Evolutionary conservation across 345 rosid species (phyloP), one percentile per base, ranked within the genome.

Genomic region (Corymbia maculata): DNA sequence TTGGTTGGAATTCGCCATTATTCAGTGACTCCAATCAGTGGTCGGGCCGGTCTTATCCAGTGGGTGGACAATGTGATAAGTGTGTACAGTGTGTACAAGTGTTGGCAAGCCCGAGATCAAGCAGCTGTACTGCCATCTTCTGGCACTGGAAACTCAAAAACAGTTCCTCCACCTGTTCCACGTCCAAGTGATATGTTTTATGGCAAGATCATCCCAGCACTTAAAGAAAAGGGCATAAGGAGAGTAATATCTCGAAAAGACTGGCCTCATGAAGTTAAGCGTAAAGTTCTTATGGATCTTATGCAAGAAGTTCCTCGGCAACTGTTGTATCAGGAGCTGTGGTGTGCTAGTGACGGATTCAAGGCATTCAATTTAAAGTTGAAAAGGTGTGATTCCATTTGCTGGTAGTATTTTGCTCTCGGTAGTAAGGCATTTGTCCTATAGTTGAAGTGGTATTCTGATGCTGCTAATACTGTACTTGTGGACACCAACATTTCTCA

Each of bases 271-370:
- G 99, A 97, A 91, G 99, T 97, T 79, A 97, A 97, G 94, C 96
- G 95, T 85, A 96, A 95, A 92, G 99, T 97, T 92, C 94, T 95
- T 87, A 90, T 95, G 88, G 99, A 97, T 93, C 96, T 97, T 85
- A 96, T 97, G 96, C 95, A 94, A 93, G 98, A 96, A 89, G 98
- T 94, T 89, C 99, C 98, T 28, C 94, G 89, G 86, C 98, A 97
- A 93, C 98, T 97, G 89, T 95, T 97, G 87, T 92, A 96, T 93
- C 97, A 93, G 88, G 99, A 96, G 92, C 95, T 97, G 87, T 97
- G 99, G 99, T 97, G 99, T 92, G 95, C 97, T 87, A 97, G 99
- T 92, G 98, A 96, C 93, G 98, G 99, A 88, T 97, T 96, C 90
- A 95, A 95, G 93, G 97, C 98, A 86, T 97, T 95, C 92, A 93